Percentiles rank a stretch among this genome's conserved stretches.
Evolutionary conservation across 164 flowering plant species (phyloP).

Genomic region (Vitis rupestris): DNA sequence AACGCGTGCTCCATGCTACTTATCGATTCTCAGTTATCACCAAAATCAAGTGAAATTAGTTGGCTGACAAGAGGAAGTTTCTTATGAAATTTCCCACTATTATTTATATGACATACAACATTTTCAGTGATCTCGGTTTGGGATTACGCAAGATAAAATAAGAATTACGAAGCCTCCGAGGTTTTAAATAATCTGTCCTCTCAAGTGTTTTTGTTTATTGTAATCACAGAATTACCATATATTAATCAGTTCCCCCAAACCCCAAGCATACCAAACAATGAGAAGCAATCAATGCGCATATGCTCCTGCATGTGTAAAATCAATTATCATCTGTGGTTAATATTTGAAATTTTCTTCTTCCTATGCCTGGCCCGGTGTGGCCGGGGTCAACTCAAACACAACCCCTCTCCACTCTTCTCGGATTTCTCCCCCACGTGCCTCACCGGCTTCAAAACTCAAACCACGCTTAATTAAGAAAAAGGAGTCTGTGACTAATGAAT

Average conservation of each 20-base stretch:
- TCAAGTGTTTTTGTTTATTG: not conserved
- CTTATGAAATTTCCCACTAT: not conserved
- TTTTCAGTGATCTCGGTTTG: not conserved
- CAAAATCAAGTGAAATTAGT: not conserved
- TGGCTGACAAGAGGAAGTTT: slow-evolving; percentile 6
- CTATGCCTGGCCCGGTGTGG: too few species aligned
- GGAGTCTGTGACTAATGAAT: not conserved
- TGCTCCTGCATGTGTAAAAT: slow-evolving; percentile 7
- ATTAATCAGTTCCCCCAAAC: not conserved
- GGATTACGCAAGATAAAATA: not conserved
- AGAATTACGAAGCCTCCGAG: not conserved
- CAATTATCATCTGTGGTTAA: slow-evolving; percentile 7
- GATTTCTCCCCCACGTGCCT: too few species aligned
- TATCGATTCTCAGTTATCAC: slow-evolving; percentile 12
- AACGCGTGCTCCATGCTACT: not conserved
- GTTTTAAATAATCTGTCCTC: not conserved
- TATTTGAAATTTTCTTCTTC: slow-evolving; percentile 1
- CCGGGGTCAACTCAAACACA: too few species aligned
- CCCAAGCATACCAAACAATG: slow-evolving; percentile 9
- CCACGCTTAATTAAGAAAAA: not conserved
- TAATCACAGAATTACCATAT: too few species aligned
- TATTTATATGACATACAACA: not conserved
- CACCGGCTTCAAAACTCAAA: too few species aligned
- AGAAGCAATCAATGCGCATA: slow-evolving; percentile 16
- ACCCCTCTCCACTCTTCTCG: not conserved